These are phyloP conservation scores for Massariosphaeria phaeospora DNA, from an alignment of 495 filamentous ascomycete species.

Conservation along the genomic window DNA sequence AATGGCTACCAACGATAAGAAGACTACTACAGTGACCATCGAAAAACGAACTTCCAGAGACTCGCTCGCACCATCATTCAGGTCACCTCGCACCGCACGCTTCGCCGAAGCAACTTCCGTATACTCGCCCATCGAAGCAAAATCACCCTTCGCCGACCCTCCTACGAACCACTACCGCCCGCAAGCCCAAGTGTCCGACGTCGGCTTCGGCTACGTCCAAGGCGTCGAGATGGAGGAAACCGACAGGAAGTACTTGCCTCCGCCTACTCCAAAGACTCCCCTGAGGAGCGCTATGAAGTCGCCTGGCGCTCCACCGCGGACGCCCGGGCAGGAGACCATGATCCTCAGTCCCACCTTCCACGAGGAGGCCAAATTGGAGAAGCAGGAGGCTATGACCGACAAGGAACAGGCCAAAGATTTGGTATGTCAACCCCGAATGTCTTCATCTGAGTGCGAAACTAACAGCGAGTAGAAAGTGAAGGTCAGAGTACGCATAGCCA, in stretches of 20 bases:
- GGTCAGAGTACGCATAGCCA: constrained; percentile 84
- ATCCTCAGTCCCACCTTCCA: constrained; percentile 83
- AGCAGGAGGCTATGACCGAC: constrained; percentile 68
- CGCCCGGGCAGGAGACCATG: constrained; percentile 29
- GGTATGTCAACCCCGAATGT: constrained; percentile 50
- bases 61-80: constrained; percentile 52
- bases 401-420: constrained; percentile 79
- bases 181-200: constrained; percentile 68
- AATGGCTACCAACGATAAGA: constrained; percentile 39
- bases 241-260: constrained; percentile 41
- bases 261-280: constrained; percentile 54
- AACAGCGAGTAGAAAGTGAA: constrained; percentile 75
- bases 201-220: constrained; percentile 84
- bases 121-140: constrained; percentile 69
- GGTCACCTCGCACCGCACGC: constrained; percentile 73
- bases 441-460: background rate
- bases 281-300: constrained; percentile 81
- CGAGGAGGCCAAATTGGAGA: constrained; percentile 78
- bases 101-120: constrained; percentile 89
- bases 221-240: constrained; percentile 47
- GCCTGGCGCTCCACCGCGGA: constrained; percentile 69
- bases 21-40: constrained; percentile 30
- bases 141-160: constrained; percentile 65
- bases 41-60: constrained; percentile 35
- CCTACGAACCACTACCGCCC: constrained; percentile 54